phyloP scores from a whole-genome alignment of 768 basidiomycete genomes.

The Auriscalpium vulgare region DNA sequence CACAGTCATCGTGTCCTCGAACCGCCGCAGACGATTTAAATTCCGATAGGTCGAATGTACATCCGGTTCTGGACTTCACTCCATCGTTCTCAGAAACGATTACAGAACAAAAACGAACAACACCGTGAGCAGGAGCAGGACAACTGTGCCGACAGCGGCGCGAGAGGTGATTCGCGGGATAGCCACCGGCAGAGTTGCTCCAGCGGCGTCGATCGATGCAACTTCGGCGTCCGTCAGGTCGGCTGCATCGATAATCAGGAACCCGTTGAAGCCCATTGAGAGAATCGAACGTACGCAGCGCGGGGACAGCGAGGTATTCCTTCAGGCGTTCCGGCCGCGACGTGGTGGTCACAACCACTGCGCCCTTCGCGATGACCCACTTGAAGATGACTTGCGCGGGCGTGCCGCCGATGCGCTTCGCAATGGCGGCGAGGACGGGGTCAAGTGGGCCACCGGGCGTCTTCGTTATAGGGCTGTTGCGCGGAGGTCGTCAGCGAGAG shows the following conservation, averaged over 20 bases:
- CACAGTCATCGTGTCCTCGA: too few species aligned
- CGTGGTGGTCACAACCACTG: slow-evolving; percentile 43
- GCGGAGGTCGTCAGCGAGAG: background rate
- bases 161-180: too few species aligned
- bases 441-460: slow-evolving; percentile 53
- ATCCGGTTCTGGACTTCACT: too few species aligned
- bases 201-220: background rate
- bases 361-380: slow-evolving; percentile 55
- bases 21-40: too few species aligned
- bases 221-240: background rate
- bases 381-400: slow-evolving; percentile 54
- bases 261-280: too few species aligned
- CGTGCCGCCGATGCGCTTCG: slow-evolving; percentile 37
- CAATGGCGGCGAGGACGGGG: slow-evolving; percentile 35
- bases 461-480: slow-evolving; percentile 40
- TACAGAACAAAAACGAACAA: background rate
- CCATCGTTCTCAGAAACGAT: background rate
- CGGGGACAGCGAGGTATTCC: background rate
- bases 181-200: background rate
- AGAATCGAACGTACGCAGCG: background rate
- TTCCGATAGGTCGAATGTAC: too few species aligned
- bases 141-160: background rate
- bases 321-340: background rate
- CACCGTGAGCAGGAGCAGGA: background rate
- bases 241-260: background rate